Percentiles rank a stretch among this genome's conserved stretches.
These are phyloP conservation scores for Apiospora pterosperma DNA, from an alignment of 2,329 filamentous ascomycete genomes.

Conservation along the genomic window DNA sequence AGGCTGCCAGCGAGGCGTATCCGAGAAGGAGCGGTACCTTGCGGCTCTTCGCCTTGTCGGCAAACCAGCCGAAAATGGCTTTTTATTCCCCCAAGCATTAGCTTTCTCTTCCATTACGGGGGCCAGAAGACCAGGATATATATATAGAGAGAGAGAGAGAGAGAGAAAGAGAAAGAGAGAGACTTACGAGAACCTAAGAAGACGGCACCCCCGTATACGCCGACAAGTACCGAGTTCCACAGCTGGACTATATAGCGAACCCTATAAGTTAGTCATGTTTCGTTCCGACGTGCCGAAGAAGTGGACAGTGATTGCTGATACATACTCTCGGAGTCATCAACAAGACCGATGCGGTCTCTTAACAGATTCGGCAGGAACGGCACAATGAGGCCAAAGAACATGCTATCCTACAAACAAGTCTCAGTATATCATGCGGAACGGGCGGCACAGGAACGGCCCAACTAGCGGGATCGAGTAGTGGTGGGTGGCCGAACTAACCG, in stretches of 20 bases:
- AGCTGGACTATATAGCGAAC: not conserved
- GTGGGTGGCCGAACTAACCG: not conserved
- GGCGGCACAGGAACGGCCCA: not conserved
- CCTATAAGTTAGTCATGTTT: not conserved
- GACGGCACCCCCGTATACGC: not conserved
- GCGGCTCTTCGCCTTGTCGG: conserved; percentile 12
- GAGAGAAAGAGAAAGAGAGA: no score
- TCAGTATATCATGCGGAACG: not conserved
- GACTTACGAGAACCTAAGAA: conserved; percentile 1
- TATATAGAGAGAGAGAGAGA: no score
- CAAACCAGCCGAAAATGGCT: conserved; percentile 21
- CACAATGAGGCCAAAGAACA: conserved; percentile 4
- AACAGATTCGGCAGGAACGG: not conserved
- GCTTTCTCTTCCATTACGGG: not conserved
- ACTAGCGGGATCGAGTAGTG: not conserved
- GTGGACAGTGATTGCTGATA: not conserved
- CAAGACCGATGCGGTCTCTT: not conserved
- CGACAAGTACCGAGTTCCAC: conserved; percentile 2
- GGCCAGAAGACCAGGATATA: not conserved
- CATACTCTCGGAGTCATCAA: not conserved
- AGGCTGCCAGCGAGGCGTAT: conserved; percentile 4
- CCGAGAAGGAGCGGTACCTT: conserved; percentile 10
- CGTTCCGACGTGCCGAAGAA: not conserved
- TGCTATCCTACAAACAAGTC: not conserved
- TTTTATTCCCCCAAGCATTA: not conserved